These are phyloP conservation scores for Flaveria ramosissima DNA, from an alignment of 129 eudicot genomes.

Conservation along the genomic window DNA sequence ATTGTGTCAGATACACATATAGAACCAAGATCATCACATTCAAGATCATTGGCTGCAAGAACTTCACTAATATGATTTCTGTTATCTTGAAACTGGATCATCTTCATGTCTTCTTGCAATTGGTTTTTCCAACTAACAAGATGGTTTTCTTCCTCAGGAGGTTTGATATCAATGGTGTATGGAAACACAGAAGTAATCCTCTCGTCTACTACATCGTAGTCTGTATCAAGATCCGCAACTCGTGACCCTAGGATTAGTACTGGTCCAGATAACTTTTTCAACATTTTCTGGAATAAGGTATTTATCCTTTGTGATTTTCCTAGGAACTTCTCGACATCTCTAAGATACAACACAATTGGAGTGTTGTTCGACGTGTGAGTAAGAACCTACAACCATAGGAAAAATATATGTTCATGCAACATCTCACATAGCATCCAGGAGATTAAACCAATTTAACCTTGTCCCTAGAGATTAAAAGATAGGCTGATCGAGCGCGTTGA, in stretches of 20 bases:
- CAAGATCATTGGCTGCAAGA: conserved; percentile 88
- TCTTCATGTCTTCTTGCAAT: conserved; percentile 93
- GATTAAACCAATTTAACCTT: neutral
- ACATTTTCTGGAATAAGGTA: conserved; percentile 82
- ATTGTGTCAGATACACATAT: conserved; percentile 68
- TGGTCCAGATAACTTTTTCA: conserved; percentile 73
- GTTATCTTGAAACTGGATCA: conserved; percentile 88
- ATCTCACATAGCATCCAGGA: neutral
- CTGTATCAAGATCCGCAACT: conserved; percentile 41
- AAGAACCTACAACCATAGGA: conserved; percentile 56
- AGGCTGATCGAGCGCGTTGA: neutral
- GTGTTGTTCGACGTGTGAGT: conserved; percentile 53
- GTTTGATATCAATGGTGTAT: conserved; percentile 76
- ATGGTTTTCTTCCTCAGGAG: conserved; percentile 81
- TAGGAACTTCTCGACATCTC: conserved; percentile 82
- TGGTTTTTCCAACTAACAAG: conserved; percentile 82
- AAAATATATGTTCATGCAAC: neutral
- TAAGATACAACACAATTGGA: conserved; percentile 78
- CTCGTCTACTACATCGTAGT: conserved; percentile 54
- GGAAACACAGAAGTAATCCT: conserved; percentile 70
- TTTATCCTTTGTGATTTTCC: conserved; percentile 69
- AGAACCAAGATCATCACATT: conserved; percentile 82
- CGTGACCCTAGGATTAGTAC: conserved; percentile 81
- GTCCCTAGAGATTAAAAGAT: neutral
- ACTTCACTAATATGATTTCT: conserved; percentile 93